These are phyloP conservation scores for Kodamaea neixiangensis DNA, from an alignment of 805 yeast species.

Conservation along the genomic window DNA sequence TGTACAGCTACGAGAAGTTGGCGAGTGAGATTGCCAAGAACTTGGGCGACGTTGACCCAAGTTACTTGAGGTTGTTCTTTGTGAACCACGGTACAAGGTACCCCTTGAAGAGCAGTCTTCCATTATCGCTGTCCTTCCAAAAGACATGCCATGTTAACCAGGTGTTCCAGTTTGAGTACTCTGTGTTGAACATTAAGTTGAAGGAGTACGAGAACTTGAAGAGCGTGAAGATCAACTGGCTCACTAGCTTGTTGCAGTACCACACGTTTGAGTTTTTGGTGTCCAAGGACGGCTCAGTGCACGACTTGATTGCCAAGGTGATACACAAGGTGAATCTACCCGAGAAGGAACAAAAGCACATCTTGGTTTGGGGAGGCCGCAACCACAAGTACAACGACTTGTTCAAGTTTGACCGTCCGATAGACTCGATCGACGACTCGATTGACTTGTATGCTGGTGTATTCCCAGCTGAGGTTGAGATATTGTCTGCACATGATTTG, in stretches of 20 bases:
- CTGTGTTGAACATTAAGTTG: conserved; percentile 71
- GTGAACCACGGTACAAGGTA: conserved; percentile 57
- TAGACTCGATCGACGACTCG: conserved; percentile 36
- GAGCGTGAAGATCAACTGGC: conserved; percentile 66
- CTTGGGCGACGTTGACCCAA: conserved; percentile 52
- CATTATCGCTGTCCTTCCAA: conserved; percentile 43
- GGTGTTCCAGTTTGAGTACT: conserved; percentile 61
- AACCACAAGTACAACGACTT: conserved; percentile 41
- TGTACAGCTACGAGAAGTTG: conserved; percentile 58
- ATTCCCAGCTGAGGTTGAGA: conserved; percentile 45
- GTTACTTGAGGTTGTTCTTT: conserved; percentile 65
- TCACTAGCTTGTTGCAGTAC: conserved; percentile 67
- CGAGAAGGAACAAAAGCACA: conserved; percentile 44
- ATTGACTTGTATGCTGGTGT: conserved; percentile 42
- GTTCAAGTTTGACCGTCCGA: conserved; percentile 35
- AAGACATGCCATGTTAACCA: conserved; percentile 47
- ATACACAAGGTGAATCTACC: conserved; percentile 55
- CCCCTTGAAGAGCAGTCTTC: conserved; percentile 41
- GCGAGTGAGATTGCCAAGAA: conserved; percentile 59
- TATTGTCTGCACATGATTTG: conserved; percentile 38
- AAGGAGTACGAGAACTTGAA: conserved; percentile 77
- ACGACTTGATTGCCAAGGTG: conserved; percentile 55
- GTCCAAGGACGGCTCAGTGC: conserved; percentile 61
- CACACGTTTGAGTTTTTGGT: conserved; percentile 69
- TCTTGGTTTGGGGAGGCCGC: conserved; percentile 60